A percentile compares a stretch with the other conserved stretches of the same genome.
Evolutionary conservation across 108 stramenopile genomes (phyloP).

Genomic region (Pseudonitzschia pungens): DNA sequence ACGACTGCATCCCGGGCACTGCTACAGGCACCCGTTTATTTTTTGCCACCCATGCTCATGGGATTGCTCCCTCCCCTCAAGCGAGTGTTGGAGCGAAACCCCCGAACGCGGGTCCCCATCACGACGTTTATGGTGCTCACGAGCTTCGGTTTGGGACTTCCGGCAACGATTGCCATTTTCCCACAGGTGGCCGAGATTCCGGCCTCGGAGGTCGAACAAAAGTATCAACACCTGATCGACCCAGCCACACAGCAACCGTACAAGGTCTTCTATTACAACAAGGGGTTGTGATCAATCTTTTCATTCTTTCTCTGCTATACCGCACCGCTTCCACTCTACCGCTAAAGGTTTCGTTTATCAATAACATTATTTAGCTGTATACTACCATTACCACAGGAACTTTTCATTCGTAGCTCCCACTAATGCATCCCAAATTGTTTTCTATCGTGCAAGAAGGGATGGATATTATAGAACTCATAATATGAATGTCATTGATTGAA

Average conservation of each 20-base stretch:
- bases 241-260: conserved; percentile 50
- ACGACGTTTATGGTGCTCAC: conserved; percentile 77
- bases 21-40: conserved; percentile 83
- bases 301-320: neutral
- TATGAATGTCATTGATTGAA: too few relatives aligned
- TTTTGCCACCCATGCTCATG: conserved; percentile 75
- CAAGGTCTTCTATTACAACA: conserved; percentile 71
- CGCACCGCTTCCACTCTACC: neutral
- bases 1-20: conserved; percentile 78
- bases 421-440: too few relatives aligned
- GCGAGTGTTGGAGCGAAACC: conserved; percentile 37
- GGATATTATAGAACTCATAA: too few relatives aligned
- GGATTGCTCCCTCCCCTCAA: conserved; percentile 31
- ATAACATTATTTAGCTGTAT: too few relatives aligned
- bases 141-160: conserved; percentile 83
- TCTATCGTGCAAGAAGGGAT: too few relatives aligned
- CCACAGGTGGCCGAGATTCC: conserved; percentile 76
- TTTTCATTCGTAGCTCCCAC: too few relatives aligned
- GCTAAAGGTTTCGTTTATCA: neutral
- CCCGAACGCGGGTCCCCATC: conserved; percentile 65
- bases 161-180: conserved; percentile 81
- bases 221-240: conserved; percentile 47
- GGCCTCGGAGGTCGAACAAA: conserved; percentile 65
- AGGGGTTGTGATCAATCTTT: conserved; percentile 47
- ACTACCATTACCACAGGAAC: too few relatives aligned